These are phyloP conservation scores for Exophiala oligosperma DNA, from an alignment of 2,329 filamentous ascomycete species.

Conservation along the genomic window DNA sequence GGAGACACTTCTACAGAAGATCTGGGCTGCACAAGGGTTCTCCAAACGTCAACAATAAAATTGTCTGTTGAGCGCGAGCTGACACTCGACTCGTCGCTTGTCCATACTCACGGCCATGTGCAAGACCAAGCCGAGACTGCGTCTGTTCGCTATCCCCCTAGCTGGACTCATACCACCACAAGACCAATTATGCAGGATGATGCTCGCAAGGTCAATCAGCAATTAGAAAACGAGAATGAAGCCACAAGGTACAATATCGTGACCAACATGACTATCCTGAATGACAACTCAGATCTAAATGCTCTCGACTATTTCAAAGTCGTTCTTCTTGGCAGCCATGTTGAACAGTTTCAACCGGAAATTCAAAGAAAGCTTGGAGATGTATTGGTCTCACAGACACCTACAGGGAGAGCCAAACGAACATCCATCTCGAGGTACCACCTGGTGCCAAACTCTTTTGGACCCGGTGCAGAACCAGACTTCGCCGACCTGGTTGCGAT, in stretches of 20 bases:
- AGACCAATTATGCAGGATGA: slow-evolving; percentile 28
- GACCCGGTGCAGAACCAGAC: slow-evolving; percentile 44
- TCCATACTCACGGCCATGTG: background rate
- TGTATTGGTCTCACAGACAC: slow-evolving; percentile 44
- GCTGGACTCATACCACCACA: background rate
- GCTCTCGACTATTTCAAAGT: slow-evolving; percentile 22
- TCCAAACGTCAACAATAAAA: background rate
- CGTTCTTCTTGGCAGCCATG: slow-evolving; percentile 17
- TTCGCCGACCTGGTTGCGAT: slow-evolving; percentile 49
- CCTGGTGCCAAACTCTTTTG: slow-evolving; percentile 50
- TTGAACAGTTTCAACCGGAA: slow-evolving; percentile 23
- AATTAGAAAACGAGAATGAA: background rate
- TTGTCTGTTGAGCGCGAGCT: background rate
- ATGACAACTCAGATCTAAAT: slow-evolving; percentile 24
- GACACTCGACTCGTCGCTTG: background rate
- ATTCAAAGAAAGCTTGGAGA: slow-evolving; percentile 47
- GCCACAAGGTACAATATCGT: slow-evolving; percentile 19
- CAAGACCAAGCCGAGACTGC: background rate
- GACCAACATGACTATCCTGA: slow-evolving; percentile 29
- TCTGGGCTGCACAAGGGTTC: background rate
- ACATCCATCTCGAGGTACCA: slow-evolving; percentile 47
- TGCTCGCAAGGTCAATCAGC: background rate
- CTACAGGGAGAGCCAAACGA: slow-evolving; percentile 34
- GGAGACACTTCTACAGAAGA: slow-evolving; percentile 12
- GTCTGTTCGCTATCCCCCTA: background rate